Percentiles rank a stretch among this genome's conserved stretches.
Evolutionary conservation across 129 eudicot genomes (phyloP).

Genomic region (Lactuca sativa): DNA sequence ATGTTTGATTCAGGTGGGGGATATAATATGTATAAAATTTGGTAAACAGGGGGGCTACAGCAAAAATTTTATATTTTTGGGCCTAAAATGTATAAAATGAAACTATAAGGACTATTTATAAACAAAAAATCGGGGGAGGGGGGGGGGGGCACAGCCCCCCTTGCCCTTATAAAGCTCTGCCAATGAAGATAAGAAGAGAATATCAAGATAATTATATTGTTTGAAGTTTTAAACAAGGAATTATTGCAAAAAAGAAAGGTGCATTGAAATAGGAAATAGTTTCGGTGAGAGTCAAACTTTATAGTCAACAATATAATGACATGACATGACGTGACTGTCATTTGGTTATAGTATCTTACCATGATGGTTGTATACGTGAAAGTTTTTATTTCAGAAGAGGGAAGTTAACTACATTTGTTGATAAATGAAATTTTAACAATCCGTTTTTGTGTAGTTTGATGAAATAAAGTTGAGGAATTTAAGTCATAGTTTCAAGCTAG

Average conservation of each 20-base stretch:
- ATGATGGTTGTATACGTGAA: conserved; percentile 47
- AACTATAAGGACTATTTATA: too few relatives aligned
- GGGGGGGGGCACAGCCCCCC: too few relatives aligned
- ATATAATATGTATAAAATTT: too few relatives aligned
- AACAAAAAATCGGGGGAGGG: too few relatives aligned
- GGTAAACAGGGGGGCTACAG: too few relatives aligned
- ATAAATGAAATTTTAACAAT: conserved; percentile 58
- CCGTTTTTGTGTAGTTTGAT: conserved; percentile 56
- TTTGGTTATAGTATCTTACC: not conserved
- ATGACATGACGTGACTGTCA: not conserved
- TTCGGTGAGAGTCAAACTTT: conserved; percentile 52
- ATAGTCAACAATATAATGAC: conserved; percentile 1
- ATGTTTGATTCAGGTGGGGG: too few relatives aligned
- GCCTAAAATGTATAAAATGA: too few relatives aligned
- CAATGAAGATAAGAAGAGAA: conserved; percentile 59
- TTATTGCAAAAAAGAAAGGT: conserved; percentile 72
- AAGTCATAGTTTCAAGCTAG: conserved; percentile 73
- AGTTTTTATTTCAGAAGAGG: conserved; percentile 58
- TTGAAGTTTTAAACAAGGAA: conserved; percentile 79
- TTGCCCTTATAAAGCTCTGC: too few relatives aligned
- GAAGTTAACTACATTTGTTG: conserved; percentile 45
- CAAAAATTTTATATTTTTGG: too few relatives aligned
- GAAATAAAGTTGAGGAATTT: conserved; percentile 66
- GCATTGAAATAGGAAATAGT: conserved; percentile 91
- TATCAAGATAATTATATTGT: conserved; percentile 93